A percentile compares a stretch with the other conserved stretches of the same genome.
phyloP scores from a whole-genome alignment of 176 grass and related monocot species.

The Sorghum bicolor region DNA sequence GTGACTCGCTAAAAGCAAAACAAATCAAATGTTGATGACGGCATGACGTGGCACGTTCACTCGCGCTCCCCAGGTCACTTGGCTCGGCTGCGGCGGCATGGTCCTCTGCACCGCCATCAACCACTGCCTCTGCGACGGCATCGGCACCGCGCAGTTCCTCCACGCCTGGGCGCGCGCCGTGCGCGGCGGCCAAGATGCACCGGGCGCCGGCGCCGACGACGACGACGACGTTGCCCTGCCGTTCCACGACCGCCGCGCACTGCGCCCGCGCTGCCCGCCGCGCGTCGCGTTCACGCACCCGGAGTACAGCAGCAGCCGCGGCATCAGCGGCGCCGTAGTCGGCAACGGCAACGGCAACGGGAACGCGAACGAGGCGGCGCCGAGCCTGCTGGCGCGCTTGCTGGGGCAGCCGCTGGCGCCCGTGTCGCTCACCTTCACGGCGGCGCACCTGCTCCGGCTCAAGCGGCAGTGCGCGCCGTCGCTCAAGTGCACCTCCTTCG shows the following conservation, averaged over 20 bases:
- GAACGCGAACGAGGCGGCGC: not conserved
- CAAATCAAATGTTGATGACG: not conserved
- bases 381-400: conserved; percentile 38
- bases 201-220: not conserved
- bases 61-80: conserved; percentile 55
- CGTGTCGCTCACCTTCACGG: conserved; percentile 70
- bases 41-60: not conserved
- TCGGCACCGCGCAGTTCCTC: conserved; percentile 83
- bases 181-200: not conserved
- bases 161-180: conserved; percentile 68
- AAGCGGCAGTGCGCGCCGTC: conserved; percentile 57
- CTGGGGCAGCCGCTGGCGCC: conserved; percentile 54
- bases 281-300: conserved; percentile 73
- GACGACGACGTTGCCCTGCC: not conserved
- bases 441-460: conserved; percentile 55
- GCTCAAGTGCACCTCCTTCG: conserved; percentile 90
- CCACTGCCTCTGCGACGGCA: conserved; percentile 91
- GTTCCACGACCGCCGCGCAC: conserved; percentile 60
- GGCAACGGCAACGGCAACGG: not conserved
- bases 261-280: conserved; percentile 61
- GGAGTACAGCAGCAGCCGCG: conserved; percentile 44
- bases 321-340: too few species aligned
- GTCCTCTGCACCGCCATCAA: conserved; percentile 78
- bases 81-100: conserved; percentile 80
- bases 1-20: not conserved